A percentile compares a stretch with the other conserved stretches of the same genome.
Evolutionary conservation across 1,284 basidiomycete species (phyloP).

Genomic region (Mrakiaceae sp.): DNA sequence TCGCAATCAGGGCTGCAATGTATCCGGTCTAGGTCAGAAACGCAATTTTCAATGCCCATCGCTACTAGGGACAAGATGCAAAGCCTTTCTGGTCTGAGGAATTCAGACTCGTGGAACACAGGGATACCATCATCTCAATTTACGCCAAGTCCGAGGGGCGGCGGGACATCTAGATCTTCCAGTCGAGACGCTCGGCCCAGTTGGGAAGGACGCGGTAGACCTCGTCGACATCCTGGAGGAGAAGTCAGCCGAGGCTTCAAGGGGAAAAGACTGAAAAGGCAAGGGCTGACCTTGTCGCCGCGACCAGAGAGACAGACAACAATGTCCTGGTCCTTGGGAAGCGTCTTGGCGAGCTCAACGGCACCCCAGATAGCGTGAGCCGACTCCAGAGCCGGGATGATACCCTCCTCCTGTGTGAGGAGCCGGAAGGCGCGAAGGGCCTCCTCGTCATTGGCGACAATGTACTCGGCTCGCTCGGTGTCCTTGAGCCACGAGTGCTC

Average conservation of each 20-base stretch:
- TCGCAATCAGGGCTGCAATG: too few relatives aligned
- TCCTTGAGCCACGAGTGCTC: conserved; percentile 97
- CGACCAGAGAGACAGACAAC: conserved; percentile 45
- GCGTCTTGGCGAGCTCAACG: conserved; percentile 67
- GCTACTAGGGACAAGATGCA: too few relatives aligned
- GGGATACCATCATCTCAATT: too few relatives aligned
- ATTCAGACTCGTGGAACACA: too few relatives aligned
- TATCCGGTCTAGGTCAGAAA: too few relatives aligned
- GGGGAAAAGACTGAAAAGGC: background rate
- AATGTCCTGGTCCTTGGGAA: conserved; percentile 74
- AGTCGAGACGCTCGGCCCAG: conserved; percentile 21
- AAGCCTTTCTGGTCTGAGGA: too few relatives aligned
- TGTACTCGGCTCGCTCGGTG: conserved; percentile 83
- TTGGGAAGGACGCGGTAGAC: conserved; percentile 16
- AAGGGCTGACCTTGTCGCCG: conserved; percentile 10
- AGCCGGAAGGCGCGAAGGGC: conserved; percentile 85
- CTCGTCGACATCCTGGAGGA: conserved; percentile 14
- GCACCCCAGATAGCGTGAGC: conserved; percentile 93
- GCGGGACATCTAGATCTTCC: conserved; percentile 16
- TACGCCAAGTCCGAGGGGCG: too few relatives aligned
- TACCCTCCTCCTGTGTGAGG: conserved; percentile 86
- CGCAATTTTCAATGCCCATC: too few relatives aligned
- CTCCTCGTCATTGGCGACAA: conserved; percentile 84
- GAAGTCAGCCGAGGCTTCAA: background rate
- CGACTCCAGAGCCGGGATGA: conserved; percentile 94